These are phyloP conservation scores for Hypomyces perniciosus DNA, from an alignment of 2,329 filamentous ascomycete species.

Conservation along the genomic window DNA sequence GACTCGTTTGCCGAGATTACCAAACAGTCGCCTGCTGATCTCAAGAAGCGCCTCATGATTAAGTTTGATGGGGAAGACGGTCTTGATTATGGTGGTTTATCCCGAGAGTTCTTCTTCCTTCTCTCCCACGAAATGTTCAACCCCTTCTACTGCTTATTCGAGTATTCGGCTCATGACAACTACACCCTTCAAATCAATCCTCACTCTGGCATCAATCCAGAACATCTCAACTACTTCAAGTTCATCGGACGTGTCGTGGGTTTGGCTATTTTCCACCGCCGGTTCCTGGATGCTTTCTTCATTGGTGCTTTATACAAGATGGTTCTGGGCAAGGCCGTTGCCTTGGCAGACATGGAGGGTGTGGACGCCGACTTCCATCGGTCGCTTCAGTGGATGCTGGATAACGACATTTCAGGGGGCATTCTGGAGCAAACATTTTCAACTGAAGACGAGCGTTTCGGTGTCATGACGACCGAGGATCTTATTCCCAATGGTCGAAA, in stretches of 20 bases:
- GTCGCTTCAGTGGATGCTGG: slow-evolving; percentile 93
- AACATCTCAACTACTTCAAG: slow-evolving; percentile 99
- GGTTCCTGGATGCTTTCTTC: slow-evolving; percentile 98
- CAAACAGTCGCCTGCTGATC: slow-evolving; percentile 85
- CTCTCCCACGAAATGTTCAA: slow-evolving; percentile 99
- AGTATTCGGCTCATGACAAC: slow-evolving; percentile 99
- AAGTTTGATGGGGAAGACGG: slow-evolving; percentile 99
- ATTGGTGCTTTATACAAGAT: slow-evolving; percentile 99
- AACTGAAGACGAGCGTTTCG: slow-evolving; percentile 95
- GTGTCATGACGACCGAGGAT: slow-evolving; percentile 89
- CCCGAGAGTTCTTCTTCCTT: slow-evolving; percentile 98
- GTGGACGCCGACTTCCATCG: slow-evolving; percentile 97
- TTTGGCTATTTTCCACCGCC: slow-evolving; percentile 93
- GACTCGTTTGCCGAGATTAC: slow-evolving; percentile 99
- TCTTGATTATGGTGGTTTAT: slow-evolving; percentile 94
- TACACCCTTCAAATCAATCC: slow-evolving; percentile 99
- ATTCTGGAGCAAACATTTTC: slow-evolving; percentile 95
- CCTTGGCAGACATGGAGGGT: slow-evolving; percentile 94
- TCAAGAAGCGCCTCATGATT: slow-evolving; percentile 99
- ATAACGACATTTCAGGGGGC: slow-evolving; percentile 90
- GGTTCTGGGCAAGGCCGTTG: slow-evolving; percentile 89
- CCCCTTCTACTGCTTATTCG: slow-evolving; percentile 98
- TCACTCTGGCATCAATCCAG: slow-evolving; percentile 97
- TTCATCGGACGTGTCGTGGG: slow-evolving; percentile 98
- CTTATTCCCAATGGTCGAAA: slow-evolving; percentile 84